A percentile compares a stretch with the other conserved stretches of the same genome.
These are phyloP conservation scores for Blastobotrys buckinghamii DNA, from an alignment of 1,139 yeast species.

Conservation along the genomic window DNA sequence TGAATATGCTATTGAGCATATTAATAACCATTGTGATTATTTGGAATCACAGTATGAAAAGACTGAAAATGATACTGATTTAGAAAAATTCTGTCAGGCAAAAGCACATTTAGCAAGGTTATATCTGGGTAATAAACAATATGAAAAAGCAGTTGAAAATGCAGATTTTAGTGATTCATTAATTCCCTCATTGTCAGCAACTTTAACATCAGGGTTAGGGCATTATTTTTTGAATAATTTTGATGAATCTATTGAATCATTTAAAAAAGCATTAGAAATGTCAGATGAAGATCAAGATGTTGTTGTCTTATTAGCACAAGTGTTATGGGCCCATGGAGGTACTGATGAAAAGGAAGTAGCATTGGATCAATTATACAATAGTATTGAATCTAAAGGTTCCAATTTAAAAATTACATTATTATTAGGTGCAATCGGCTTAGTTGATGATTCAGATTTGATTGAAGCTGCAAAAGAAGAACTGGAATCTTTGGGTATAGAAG, in stretches of 20 bases:
- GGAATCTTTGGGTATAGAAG: constrained; percentile 43
- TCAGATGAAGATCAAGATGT: constrained; percentile 54
- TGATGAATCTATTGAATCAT: constrained; percentile 60
- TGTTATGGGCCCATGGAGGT: constrained; percentile 66
- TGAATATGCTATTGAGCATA: constrained; percentile 45
- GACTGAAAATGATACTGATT: constrained; percentile 43
- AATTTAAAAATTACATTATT: constrained; percentile 62
- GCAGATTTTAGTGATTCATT: constrained; percentile 45
- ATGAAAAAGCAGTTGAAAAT: constrained; percentile 52
- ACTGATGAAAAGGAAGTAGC: constrained; percentile 65
- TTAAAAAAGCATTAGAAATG: constrained; percentile 53
- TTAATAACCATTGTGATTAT: constrained; percentile 42
- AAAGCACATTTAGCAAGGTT: constrained; percentile 69
- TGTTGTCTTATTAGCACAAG: constrained; percentile 71
- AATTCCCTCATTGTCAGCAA: constrained; percentile 40
- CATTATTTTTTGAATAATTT: constrained; percentile 57
- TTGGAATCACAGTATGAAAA: constrained; percentile 57
- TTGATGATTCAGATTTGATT: constrained; percentile 51
- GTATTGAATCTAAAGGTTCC: constrained; percentile 49
- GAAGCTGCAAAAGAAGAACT: constrained; percentile 67
- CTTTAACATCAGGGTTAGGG: constrained; percentile 65
- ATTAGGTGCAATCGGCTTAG: constrained; percentile 73
- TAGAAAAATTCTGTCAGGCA: constrained; percentile 50
- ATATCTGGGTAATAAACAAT: constrained; percentile 53
- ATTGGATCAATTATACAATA: constrained; percentile 43